Base-by-base conservation (phyloP, 2,329 filamentous ascomycete genomes). In the Calonectria montana region DNA sequence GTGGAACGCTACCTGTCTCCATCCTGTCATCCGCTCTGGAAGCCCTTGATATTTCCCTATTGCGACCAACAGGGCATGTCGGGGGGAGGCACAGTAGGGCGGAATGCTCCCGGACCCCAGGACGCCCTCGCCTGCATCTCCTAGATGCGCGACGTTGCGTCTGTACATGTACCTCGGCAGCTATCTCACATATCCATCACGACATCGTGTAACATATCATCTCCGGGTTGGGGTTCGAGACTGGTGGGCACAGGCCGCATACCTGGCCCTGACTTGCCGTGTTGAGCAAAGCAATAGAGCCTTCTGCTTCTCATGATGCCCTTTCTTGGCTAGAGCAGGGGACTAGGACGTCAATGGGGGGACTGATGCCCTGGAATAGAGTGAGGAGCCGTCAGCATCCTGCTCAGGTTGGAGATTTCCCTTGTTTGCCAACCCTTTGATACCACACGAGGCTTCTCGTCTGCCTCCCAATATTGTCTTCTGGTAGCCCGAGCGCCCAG, bases 331-430 rank as follows among this genome's bases (percentile, higher is more conserved):
- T 21, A 15, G 13, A 59, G 27, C 39, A 31, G 43, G 41, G 16
- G 37, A 23, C 41, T 35, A 29, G 35, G 55, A 23, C 8, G 37
- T 31, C 23, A 31, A 16, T 18, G 25, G 21, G 25, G 21, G 39
- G 37, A 45, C 27, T 43, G 57, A 21, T n/a, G 10, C 37, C 50
- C 39, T 53, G 39, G 25, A 55, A 43, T 67, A 57, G 29, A 50
- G 48, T 21, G 43, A 57, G n/a, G 48, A 69, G 48, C 67, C 48
- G 62, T 65, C 67, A 65, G 62, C 62, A 41, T 63, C 37, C 43
- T 25, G 48, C 35, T 50, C 18, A 35, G 25, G 35, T 47, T 65
- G 39, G 50, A 59, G 35, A 48, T 35, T 43, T 61, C 41, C 43
- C 31, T 21, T 29, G 25, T 43, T 18, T 25, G 50, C 29, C 35